Conservation (phyloP, 139 green algal species). For the Coelastrella sp. region DNA sequence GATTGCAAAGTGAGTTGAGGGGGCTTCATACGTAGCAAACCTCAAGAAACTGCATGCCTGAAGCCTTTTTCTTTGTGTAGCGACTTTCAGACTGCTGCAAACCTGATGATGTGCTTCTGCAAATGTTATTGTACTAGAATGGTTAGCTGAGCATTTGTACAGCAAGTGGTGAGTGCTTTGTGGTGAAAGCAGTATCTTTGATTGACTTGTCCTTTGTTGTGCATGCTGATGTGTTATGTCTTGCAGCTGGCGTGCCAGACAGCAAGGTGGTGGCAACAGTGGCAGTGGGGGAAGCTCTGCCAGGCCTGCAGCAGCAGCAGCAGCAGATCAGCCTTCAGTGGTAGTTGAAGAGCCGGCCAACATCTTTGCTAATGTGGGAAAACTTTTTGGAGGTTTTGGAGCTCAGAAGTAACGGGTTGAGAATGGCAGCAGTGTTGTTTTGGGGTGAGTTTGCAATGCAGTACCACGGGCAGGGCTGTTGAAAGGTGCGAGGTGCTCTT, state of each 20-base stretch:
- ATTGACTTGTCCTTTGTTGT: not conserved
- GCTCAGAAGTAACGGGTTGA: conserved; percentile 36
- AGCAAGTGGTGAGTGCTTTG: too few relatives aligned
- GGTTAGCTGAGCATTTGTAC: too few relatives aligned
- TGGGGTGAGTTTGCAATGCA: too few relatives aligned
- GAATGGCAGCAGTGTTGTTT: not conserved
- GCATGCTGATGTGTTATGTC: not conserved
- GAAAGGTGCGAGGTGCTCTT: too few relatives aligned
- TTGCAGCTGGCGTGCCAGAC: conserved; percentile 1
- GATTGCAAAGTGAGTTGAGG: conserved; percentile 39
- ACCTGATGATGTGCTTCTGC: too few relatives aligned
- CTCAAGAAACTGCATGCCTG: too few relatives aligned
- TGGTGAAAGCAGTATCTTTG: too few relatives aligned
- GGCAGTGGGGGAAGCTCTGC: not conserved
- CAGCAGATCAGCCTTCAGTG: not conserved
- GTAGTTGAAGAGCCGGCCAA: not conserved
- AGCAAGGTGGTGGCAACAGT: not conserved
- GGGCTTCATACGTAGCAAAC: not conserved
- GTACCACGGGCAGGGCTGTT: too few relatives aligned
- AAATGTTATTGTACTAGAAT: too few relatives aligned
- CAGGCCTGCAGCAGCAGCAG: conserved; percentile 6
- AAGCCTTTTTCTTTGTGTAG: too few relatives aligned
- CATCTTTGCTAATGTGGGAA: conserved; percentile 7
- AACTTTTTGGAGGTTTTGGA: conserved; percentile 39
- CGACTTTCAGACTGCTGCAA: too few relatives aligned